These are phyloP conservation scores for Colletotrichum phormii DNA, from an alignment of 2,329 filamentous ascomycete genomes.

Conservation along the genomic window DNA sequence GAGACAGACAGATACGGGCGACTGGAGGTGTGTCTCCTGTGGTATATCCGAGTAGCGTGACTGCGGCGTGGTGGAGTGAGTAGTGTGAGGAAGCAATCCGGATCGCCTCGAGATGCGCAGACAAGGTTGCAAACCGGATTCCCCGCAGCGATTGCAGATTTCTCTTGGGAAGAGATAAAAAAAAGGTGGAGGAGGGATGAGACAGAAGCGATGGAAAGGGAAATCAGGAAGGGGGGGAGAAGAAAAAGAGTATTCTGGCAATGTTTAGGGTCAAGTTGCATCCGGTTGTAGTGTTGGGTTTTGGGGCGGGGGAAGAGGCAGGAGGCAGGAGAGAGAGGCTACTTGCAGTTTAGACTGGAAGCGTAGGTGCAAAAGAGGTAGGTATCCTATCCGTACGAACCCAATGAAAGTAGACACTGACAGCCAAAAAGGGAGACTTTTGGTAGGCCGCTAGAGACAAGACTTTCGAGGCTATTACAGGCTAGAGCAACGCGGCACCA, in stretches of 20 bases:
- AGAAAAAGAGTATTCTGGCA: background rate
- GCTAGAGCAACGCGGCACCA: constrained; percentile 33
- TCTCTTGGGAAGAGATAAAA: background rate
- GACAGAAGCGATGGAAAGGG: background rate
- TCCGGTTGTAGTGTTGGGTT: constrained; percentile 22
- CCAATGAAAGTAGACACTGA: background rate
- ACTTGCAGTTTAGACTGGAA: constrained; percentile 4
- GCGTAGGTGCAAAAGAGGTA: background rate
- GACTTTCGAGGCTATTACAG: constrained; percentile 18
- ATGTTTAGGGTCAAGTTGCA: constrained; percentile 35
- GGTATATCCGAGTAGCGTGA: constrained; percentile 2
- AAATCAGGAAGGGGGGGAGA: background rate
- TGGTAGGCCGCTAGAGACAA: background rate
- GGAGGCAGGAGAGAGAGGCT: background rate
- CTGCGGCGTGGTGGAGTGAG: constrained; percentile 22
- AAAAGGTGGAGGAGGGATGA: background rate
- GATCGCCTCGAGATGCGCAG: constrained; percentile 16
- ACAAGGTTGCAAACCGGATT: constrained; percentile 5
- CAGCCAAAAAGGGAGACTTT: background rate
- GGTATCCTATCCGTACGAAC: background rate
- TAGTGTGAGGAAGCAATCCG: constrained; percentile 26
- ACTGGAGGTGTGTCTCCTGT: background rate
- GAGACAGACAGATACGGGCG: constrained; percentile 14
- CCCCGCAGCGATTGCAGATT: constrained; percentile 21
- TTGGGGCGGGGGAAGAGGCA: constrained; percentile 15